These are phyloP conservation scores for Russula griseocarnosa DNA, from an alignment of 768 basidiomycete species.

Conservation along the genomic window DNA sequence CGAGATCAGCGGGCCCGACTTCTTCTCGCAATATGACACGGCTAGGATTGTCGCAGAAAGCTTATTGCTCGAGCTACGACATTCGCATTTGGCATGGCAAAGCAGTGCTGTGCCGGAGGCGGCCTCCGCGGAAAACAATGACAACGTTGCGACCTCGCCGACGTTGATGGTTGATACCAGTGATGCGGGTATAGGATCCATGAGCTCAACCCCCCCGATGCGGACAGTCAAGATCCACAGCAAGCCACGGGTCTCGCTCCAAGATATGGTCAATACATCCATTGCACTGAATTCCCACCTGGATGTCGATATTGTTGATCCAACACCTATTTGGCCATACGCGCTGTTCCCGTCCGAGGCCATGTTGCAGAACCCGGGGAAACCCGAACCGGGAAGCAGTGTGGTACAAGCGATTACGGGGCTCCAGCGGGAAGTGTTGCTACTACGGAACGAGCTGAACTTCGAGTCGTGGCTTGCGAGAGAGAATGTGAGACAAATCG, in stretches of 20 bases:
- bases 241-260: constrained; percentile 50
- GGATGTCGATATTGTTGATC: constrained; percentile 56
- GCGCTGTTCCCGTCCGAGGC: constrained; percentile 39
- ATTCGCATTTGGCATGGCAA: constrained; percentile 16
- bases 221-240: constrained; percentile 16
- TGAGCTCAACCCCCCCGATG: constrained; percentile 21
- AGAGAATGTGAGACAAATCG: constrained; percentile 78
- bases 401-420: constrained; percentile 63
- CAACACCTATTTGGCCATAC: constrained; percentile 51
- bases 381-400: constrained; percentile 40
- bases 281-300: constrained; percentile 68
- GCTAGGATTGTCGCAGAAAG: constrained; percentile 24
- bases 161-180: constrained; percentile 13
- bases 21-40: constrained; percentile 23
- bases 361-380: constrained; percentile 15
- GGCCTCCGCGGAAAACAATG: neutral
- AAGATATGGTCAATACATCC: constrained; percentile 70
- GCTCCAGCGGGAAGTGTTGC: constrained; percentile 70
- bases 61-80: constrained; percentile 25
- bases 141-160: neutral
- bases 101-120: neutral
- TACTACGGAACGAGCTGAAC: constrained; percentile 77
- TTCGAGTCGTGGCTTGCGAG: constrained; percentile 81
- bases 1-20: constrained; percentile 20
- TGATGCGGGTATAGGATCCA: constrained; percentile 7